Evolutionary conservation across 768 basidiomycete species (phyloP), one percentile per base, ranked within the genome.

Genomic region (Lentinula sp.): DNA sequence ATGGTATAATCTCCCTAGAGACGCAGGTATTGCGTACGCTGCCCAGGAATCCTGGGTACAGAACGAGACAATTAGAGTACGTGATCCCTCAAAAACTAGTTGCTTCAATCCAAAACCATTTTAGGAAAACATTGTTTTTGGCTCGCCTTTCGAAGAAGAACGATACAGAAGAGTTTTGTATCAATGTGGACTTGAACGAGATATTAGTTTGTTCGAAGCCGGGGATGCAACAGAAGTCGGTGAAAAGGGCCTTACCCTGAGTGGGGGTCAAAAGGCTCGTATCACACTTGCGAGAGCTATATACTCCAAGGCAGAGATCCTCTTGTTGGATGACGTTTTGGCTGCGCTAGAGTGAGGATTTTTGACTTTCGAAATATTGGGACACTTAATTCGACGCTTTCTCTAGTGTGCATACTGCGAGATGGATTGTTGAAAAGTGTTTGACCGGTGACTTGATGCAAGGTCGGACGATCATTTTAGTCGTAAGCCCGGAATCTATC

Each of bases 21-120:
- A 73, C 3, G 78, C 78, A 1, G 90, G 91, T 5, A 80, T 95
- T 42, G 85, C 90, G 2, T 93, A 90, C 68, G 88, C 88, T 5
- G 87, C 88, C 3, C 92, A 95, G 69, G 90, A 93, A 68, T 85
- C 88, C 4, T 95, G 91, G 91, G 85, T 93, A 2, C 83, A 87
- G 70, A 93, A 91, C 64, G 88, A 88, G 61, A 91, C 88, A 0
- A 89, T 91, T 57, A 77, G 74, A 69, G 86, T 84, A 45, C 35
- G 46, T 49, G 23, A 15, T 59, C 18, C 5, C 46, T 35, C 6
- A 21, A 37, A 21, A 40, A 35, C 34, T 23, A 48, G 43, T 21
- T 1, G 7, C 1, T 2, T 16, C 7, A 5, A 23, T 35, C 23
- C 21, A 32, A 35, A n/a, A 21, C 28, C 8, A 35, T 23, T 23